phyloP scores from a whole-genome alignment of 805 yeast species.

The Candida lessepsii region DNA sequence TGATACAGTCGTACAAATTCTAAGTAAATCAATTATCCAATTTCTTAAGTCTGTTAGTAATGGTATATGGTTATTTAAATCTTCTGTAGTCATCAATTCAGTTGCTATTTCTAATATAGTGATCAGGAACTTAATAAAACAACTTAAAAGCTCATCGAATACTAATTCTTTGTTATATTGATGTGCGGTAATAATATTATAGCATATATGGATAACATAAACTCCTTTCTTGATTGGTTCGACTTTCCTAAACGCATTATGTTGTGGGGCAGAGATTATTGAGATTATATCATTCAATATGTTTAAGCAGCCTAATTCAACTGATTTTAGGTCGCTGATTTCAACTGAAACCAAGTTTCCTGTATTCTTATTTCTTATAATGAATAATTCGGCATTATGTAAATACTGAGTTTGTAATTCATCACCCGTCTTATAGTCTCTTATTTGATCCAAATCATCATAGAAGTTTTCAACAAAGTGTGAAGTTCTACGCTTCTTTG shows the following conservation, averaged over 20 bases:
- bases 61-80: neutral
- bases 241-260: neutral
- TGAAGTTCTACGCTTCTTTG: neutral
- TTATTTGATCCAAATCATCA: slow-evolving; percentile 5
- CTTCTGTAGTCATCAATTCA: neutral
- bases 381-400: slow-evolving; percentile 2
- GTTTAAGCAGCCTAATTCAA: slow-evolving; percentile 3
- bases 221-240: slow-evolving; percentile 1
- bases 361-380: neutral
- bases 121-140: neutral
- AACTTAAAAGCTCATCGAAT: neutral
- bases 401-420: neutral
- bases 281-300: neutral
- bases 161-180: neutral
- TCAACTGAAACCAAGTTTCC: neutral
- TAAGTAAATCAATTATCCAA: slow-evolving; percentile 5
- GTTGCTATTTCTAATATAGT: neutral
- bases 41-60: neutral
- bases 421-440: neutral
- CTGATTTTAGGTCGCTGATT: neutral
- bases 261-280: neutral
- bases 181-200: neutral
- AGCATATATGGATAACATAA: neutral
- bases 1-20: neutral
- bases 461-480: slow-evolving; percentile 1